A percentile compares a stretch with the other conserved stretches of the same genome.
phyloP scores from a whole-genome alignment of 345 rosid genomes.

The Eucalyptus tenuipes region DNA sequence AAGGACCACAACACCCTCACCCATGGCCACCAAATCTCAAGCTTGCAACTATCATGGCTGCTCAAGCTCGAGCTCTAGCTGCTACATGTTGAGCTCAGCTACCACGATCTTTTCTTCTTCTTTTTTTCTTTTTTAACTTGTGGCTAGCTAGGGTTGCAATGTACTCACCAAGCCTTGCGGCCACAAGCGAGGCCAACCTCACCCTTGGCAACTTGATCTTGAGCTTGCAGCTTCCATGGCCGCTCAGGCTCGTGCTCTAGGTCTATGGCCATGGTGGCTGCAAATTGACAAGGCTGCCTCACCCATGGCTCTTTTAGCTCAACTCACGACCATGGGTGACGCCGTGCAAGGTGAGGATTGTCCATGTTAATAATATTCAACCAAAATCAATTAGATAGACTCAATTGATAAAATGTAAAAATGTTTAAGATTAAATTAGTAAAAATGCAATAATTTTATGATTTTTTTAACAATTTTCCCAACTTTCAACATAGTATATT shows the following conservation, averaged over 20 bases:
- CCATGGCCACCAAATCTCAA: background rate
- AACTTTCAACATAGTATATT: background rate
- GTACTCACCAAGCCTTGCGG: background rate
- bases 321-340: background rate
- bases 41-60: background rate
- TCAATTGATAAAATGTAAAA: too few relatives aligned
- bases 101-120: background rate
- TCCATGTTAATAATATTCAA: too few relatives aligned
- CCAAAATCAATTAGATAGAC: rapidly evolving
- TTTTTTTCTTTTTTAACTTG: background rate
- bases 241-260: too few relatives aligned
- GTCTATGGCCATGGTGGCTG: too few relatives aligned
- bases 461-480: background rate
- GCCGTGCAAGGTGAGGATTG: too few relatives aligned
- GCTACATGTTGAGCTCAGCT: too few relatives aligned
- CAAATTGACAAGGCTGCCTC: too few relatives aligned
- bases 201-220: background rate
- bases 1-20: background rate
- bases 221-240: background rate
- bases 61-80: background rate
- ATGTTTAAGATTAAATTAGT: too few relatives aligned
- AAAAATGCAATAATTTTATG: too few relatives aligned
- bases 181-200: background rate
- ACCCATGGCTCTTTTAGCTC: too few relatives aligned
- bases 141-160: background rate